Percentiles rank a stretch among this genome's conserved stretches.
Conservation (phyloP, 352 stramenopile genomes). For the Aphanomyces euteiches region DNA sequence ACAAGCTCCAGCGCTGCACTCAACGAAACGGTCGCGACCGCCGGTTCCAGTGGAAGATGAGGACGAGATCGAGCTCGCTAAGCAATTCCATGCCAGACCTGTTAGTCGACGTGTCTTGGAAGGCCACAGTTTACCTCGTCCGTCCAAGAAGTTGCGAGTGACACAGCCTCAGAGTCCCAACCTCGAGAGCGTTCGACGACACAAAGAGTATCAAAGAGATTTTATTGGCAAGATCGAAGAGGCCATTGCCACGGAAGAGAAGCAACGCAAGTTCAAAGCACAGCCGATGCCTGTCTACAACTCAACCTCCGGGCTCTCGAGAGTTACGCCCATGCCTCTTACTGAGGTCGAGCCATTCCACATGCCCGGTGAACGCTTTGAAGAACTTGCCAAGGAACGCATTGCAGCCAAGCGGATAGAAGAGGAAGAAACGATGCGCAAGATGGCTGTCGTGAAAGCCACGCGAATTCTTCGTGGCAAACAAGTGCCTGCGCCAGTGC, state of each 20-base stretch:
- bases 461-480: slow-evolving; percentile 14
- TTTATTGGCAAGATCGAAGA: background rate
- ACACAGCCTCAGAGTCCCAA: slow-evolving; percentile 2
- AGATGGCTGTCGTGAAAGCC: slow-evolving; percentile 8
- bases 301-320: background rate
- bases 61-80: slow-evolving; percentile 23
- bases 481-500: background rate
- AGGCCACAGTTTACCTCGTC: background rate
- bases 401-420: background rate
- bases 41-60: background rate
- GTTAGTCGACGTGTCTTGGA: background rate
- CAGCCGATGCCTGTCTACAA: slow-evolving; percentile 9
- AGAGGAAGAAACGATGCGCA: background rate
- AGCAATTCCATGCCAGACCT: slow-evolving; percentile 18
- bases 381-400: slow-evolving; percentile 12
- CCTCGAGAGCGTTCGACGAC: slow-evolving; percentile 6
- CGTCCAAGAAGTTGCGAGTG: background rate
- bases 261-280: slow-evolving; percentile 18
- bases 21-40: slow-evolving; percentile 11
- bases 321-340: slow-evolving; percentile 17
- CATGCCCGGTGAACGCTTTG: slow-evolving; percentile 17
- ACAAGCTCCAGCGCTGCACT: background rate
- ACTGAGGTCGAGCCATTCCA: slow-evolving; percentile 14
- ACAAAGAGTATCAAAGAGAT: slow-evolving; percentile 3
- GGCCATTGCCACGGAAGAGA: background rate